Percentiles rank a stretch among this genome's conserved stretches.
These are phyloP conservation scores for Podaxis sp. DNA, from an alignment of 768 basidiomycete genomes.

Conservation along the genomic window DNA sequence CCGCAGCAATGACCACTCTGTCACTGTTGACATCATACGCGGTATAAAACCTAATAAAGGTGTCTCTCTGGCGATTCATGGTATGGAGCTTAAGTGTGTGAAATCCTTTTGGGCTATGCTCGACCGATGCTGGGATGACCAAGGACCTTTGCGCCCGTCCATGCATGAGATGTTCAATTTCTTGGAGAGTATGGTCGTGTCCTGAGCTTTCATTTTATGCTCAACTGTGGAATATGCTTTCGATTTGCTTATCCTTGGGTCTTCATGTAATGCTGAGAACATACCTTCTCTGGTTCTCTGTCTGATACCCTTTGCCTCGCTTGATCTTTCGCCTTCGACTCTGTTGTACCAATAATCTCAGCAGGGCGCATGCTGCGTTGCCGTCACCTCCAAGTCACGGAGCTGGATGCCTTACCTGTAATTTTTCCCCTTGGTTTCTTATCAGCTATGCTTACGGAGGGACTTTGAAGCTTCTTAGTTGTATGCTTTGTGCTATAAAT, in stretches of 20 bases:
- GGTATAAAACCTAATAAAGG: constrained; percentile 43
- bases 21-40: constrained; percentile 50
- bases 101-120: constrained; percentile 40
- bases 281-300: background rate
- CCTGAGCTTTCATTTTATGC: background rate
- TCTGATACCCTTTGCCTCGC: background rate
- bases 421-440: background rate
- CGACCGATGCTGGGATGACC: constrained; percentile 41
- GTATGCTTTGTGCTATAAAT: background rate
- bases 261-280: background rate
- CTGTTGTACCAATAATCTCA: too few relatives aligned
- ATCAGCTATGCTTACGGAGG: background rate
- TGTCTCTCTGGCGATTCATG: constrained; percentile 21
- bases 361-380: too few relatives aligned
- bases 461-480: background rate
- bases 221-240: background rate
- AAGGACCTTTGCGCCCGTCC: constrained; percentile 32
- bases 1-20: constrained; percentile 50
- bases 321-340: background rate
- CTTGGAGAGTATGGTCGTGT: constrained; percentile 22
- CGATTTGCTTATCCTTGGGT: background rate
- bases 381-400: too few relatives aligned
- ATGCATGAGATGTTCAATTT: constrained; percentile 36
- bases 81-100: constrained; percentile 19
- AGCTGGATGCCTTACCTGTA: background rate